phyloP scores from a whole-genome alignment of 306 rosid species.

The Glycine soja region DNA sequence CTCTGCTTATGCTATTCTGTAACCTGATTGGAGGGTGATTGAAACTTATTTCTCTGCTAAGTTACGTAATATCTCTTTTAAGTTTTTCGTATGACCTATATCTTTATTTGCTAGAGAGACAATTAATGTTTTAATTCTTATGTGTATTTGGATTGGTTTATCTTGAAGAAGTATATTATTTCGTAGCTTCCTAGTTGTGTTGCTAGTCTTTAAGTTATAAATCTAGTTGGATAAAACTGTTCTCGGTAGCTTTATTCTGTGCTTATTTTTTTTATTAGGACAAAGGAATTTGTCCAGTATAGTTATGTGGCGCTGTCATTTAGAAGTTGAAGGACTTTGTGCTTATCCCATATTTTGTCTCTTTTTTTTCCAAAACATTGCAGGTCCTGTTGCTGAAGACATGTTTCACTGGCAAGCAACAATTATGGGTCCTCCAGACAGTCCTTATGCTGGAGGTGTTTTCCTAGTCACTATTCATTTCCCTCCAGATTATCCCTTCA shows the following conservation, averaged over 20 bases:
- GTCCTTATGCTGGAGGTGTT: constrained; percentile 95
- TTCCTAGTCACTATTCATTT: constrained; percentile 87
- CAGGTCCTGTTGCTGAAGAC: constrained; percentile 93
- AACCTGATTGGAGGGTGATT: not conserved
- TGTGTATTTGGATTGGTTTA: not conserved
- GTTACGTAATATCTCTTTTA: not conserved
- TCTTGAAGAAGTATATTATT: not conserved
- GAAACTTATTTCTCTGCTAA: not conserved
- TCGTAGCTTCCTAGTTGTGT: not conserved
- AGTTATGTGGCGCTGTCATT: not conserved
- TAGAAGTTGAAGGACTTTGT: not conserved
- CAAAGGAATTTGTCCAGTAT: not conserved
- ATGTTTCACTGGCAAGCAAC: constrained; percentile 99
- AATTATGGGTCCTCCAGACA: constrained; percentile 96
- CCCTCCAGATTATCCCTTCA: constrained; percentile 94
- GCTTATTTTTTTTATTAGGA: constrained; percentile 8
- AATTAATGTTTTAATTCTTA: not conserved
- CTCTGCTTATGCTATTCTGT: constrained; percentile 1
- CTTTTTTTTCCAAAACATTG: constrained; percentile 10
- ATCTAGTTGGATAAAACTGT: too few relatives aligned
- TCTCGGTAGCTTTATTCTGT: too few relatives aligned
- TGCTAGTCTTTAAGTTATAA: not conserved
- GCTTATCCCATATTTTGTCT: not conserved
- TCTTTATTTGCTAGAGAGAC: not conserved
- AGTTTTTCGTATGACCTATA: not conserved